These are phyloP conservation scores for Phialocephala sp. DNA, from an alignment of 2,329 filamentous ascomycete species.

Conservation along the genomic window DNA sequence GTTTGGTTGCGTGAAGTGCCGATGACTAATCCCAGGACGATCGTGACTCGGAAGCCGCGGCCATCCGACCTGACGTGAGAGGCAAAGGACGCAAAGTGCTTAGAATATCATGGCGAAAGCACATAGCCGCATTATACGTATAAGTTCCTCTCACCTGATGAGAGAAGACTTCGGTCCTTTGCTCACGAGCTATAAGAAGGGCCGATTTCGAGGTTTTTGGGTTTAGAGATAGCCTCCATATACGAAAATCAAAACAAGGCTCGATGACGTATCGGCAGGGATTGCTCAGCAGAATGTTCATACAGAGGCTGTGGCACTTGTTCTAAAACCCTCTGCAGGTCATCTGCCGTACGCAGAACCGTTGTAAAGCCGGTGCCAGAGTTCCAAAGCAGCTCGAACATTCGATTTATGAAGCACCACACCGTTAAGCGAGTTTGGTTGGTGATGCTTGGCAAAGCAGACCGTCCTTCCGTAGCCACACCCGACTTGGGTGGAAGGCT, in stretches of 20 bases:
- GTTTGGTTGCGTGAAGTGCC: constrained; percentile 4
- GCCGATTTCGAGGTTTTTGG: background rate
- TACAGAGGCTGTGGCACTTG: background rate
- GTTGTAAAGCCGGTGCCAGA: background rate
- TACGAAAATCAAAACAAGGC: background rate
- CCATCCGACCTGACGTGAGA: background rate
- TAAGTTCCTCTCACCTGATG: constrained; percentile 9
- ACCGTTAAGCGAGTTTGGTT: background rate
- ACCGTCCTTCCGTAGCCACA: background rate
- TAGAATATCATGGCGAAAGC: constrained; percentile 19
- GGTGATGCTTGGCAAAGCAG: background rate
- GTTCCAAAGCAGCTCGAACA: background rate
- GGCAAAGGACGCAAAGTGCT: constrained; percentile 14
- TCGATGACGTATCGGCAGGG: constrained; percentile 1
- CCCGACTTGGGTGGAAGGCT: background rate
- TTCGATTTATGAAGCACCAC: background rate
- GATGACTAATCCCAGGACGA: constrained; percentile 14
- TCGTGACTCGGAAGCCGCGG: constrained; percentile 8
- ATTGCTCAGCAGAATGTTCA: constrained; percentile 3
- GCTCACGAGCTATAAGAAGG: constrained; percentile 8
- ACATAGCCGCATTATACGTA: background rate
- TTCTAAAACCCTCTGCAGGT: background rate
- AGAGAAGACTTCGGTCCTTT: background rate
- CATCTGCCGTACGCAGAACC: background rate
- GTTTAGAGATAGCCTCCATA: background rate